Evolutionary conservation across 2,329 filamentous ascomycete species (phyloP).

Genomic region (Xylaria hypoxylon): DNA sequence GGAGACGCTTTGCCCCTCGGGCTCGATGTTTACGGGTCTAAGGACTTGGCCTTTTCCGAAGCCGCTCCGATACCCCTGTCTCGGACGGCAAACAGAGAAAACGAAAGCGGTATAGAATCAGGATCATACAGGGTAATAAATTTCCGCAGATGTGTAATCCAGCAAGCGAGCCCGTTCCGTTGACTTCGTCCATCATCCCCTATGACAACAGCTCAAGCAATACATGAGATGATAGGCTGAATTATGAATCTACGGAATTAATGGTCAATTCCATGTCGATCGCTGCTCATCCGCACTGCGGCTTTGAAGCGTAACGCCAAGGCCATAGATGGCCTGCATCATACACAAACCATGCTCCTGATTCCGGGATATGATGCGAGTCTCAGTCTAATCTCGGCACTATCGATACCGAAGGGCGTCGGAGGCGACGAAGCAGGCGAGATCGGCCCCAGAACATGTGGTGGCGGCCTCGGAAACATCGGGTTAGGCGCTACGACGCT

Average conservation of each 20-base stretch:
- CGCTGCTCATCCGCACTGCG: slow-evolving; percentile 46
- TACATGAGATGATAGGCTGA: neutral
- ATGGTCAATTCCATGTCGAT: slow-evolving; percentile 38
- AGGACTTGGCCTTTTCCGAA: neutral
- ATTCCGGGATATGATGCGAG: slow-evolving; percentile 33
- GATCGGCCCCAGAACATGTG: slow-evolving; percentile 29
- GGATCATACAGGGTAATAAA: too few species aligned
- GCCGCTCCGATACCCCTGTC: neutral
- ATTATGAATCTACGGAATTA: neutral
- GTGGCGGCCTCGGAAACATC: slow-evolving; percentile 41
- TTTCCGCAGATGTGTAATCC: neutral
- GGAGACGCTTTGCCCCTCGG: neutral
- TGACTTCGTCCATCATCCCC: neutral
- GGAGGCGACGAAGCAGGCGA: slow-evolving; percentile 38
- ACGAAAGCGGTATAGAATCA: too few species aligned
- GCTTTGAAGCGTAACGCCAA: slow-evolving; percentile 50
- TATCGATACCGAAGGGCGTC: slow-evolving; percentile 35
- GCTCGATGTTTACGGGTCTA: too few species aligned
- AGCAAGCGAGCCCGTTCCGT: neutral
- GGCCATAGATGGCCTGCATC: slow-evolving; percentile 54
- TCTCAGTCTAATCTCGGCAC: slow-evolving; percentile 41
- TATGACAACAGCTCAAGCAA: neutral
- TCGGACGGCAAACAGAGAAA: too few species aligned
- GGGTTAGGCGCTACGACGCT: too few species aligned
- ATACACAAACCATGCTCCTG: slow-evolving; percentile 51